Percentiles rank a stretch among this genome's conserved stretches.
Evolutionary conservation across 1,284 basidiomycete genomes (phyloP).

Genomic region (Takashimella tepidaria): DNA sequence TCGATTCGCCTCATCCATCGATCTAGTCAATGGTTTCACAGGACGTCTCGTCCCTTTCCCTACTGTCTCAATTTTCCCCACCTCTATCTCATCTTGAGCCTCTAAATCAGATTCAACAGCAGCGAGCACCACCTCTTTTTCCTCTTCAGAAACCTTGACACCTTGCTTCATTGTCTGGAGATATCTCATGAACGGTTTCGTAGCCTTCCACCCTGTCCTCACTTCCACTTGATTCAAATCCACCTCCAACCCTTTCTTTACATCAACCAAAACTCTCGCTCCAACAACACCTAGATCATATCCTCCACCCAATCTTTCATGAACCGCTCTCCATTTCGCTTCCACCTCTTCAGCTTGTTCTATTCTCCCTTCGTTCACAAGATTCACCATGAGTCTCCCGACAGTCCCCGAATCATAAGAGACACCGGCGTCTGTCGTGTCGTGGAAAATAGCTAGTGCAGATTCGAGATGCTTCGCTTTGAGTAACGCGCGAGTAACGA

Average conservation of each 20-base stretch:
- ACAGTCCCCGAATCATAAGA: constrained; percentile 21
- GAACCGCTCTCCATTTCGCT: constrained; percentile 16
- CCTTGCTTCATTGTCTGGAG: constrained; percentile 12
- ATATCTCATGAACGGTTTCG: constrained; percentile 13
- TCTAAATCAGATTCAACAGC: no score
- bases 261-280: constrained; percentile 29
- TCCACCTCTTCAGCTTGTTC: constrained; percentile 26
- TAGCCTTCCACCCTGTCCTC: constrained; percentile 19
- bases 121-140: neutral
- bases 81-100: no score
- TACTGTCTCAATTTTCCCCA: no score
- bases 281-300: constrained; percentile 31
- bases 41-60: no score
- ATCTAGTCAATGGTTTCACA: neutral
- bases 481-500: constrained; percentile 20
- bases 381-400: constrained; percentile 30
- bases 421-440: constrained; percentile 4
- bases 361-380: constrained; percentile 14
- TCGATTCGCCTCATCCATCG: neutral
- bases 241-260: constrained; percentile 22
- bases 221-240: constrained; percentile 15
- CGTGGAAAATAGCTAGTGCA: constrained; percentile 20
- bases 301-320: neutral
- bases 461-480: constrained; percentile 18
- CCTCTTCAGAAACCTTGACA: neutral